Evolutionary conservation across 768 basidiomycete species (phyloP), one percentile per base, ranked within the genome.

Genomic region (Pulveroboletus ravenelii): DNA sequence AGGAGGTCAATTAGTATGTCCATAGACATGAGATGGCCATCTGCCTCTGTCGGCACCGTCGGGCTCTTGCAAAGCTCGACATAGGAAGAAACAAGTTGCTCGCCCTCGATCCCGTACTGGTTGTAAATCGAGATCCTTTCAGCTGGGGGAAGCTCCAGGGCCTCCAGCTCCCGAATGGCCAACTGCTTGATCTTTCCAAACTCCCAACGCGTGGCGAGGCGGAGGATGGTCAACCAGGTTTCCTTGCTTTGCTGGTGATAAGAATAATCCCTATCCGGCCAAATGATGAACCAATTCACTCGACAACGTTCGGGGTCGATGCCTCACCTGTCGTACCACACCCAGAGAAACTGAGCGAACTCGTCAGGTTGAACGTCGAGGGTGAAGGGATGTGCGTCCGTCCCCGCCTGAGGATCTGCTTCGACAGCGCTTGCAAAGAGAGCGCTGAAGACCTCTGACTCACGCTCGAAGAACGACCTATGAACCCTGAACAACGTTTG

Each of bases 101-200:
- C 68, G 35, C 70, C 67, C 36, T 82, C 77, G 45, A 87, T 74
- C 0, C 72, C 62, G 55, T 78, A 74, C 5, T 65, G 62, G 10
- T 82, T 81, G 53, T 85, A 87, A 1, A 82, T 62, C 0, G 74
- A 70, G 43, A 87, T 77, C 13, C 80, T 76, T 1, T 80, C 73
- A 0, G 84, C 75, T 3, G 75, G 71, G 0, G 70, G 62, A 37
- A 85, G 71, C 0, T 60, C 34, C 8, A 77, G 71, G 52, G 71
- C 70, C 49, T 79, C 78, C 0, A 86, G 67, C 56, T 85, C 77
- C 3, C 82, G 77, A 2, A 83, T 57, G 0, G 82, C 81, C 5
- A 72, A 76, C 44, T 56, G 67, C 48, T 64, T 78, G 37, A 84
- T 75, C 50, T 78, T 72, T 0, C 63, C 57, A 50, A 87, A 87